phyloP scores from a whole-genome alignment of 805 yeast genomes.

The Yarrowia hollandica region DNA sequence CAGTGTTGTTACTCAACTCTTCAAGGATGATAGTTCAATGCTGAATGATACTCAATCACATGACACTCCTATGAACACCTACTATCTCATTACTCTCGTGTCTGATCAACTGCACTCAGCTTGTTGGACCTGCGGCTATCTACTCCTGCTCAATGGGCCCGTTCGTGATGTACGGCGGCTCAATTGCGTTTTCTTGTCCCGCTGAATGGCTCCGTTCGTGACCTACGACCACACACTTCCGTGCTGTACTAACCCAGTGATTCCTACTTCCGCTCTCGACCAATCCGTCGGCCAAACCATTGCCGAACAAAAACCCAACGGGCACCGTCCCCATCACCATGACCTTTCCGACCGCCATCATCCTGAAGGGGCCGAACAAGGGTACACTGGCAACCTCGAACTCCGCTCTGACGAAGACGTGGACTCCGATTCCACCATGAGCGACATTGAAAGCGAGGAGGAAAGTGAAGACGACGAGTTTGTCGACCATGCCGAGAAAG shows the following conservation, averaged over 20 bases:
- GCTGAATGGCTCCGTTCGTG: no score
- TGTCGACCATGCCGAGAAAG: constrained; percentile 19
- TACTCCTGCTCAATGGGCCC: no score
- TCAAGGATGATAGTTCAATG: no score
- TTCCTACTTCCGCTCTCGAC: constrained; percentile 3
- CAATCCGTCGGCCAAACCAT: background rate
- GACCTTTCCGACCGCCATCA: constrained; percentile 1
- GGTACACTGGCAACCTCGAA: constrained; percentile 22
- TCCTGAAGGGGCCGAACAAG: constrained; percentile 14
- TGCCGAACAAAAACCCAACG: background rate
- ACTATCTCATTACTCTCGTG: no score
- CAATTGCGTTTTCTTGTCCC: background rate
- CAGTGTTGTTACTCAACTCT: no score
- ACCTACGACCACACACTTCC: background rate
- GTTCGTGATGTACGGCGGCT: no score
- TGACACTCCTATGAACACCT: no score
- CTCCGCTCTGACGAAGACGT: constrained; percentile 8
- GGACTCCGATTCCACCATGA: constrained; percentile 4
- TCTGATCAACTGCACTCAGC: no score
- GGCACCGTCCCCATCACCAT: background rate
- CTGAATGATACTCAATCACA: no score
- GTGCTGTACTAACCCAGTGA: constrained; percentile 8
- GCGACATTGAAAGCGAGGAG: constrained; percentile 19
- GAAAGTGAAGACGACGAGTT: constrained; percentile 17
- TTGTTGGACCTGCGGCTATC: no score